Percentiles rank a stretch among this genome's conserved stretches.
These are phyloP conservation scores for Penicillium oxalicum DNA, from an alignment of 2,329 filamentous ascomycete genomes.

Conservation along the genomic window DNA sequence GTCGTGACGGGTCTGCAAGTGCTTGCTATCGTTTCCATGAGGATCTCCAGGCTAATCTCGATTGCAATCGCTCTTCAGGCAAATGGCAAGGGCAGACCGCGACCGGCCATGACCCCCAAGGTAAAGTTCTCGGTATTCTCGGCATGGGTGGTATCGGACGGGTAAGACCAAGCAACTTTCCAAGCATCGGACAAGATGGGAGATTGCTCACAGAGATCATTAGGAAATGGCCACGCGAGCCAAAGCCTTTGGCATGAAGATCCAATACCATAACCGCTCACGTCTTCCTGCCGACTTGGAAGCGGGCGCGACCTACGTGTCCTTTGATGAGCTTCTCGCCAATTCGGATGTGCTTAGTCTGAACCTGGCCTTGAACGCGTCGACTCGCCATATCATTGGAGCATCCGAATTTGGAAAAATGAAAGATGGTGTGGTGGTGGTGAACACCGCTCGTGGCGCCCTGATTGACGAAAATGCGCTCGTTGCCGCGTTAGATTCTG, in stretches of 20 bases:
- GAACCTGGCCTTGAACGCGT: constrained; percentile 41
- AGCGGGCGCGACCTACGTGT: constrained; percentile 39
- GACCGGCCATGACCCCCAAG: constrained; percentile 42
- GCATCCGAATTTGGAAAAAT: constrained; percentile 41
- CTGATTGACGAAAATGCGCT: constrained; percentile 45
- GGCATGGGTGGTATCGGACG: constrained; percentile 46
- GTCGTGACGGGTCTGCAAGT: no score
- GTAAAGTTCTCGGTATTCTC: constrained; percentile 43
- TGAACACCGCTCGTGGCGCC: constrained; percentile 42
- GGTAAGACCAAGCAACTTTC: constrained; percentile 23
- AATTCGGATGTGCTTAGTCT: constrained; percentile 43
- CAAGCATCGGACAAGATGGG: neutral
- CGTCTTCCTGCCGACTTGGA: constrained; percentile 38
- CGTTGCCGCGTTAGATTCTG: constrained; percentile 40
- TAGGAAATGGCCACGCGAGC: constrained; percentile 44
- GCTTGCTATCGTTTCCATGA: no score
- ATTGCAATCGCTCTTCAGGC: constrained; percentile 17
- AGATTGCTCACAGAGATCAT: neutral
- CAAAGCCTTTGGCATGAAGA: constrained; percentile 43
- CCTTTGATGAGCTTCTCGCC: constrained; percentile 43
- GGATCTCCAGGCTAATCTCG: neutral
- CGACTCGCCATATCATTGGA: constrained; percentile 43
- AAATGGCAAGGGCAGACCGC: constrained; percentile 39
- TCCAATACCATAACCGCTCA: constrained; percentile 44
- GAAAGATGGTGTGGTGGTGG: constrained; percentile 42